Conservation (phyloP, 345 rosid species). For the Pelargonium nanum region DNA sequence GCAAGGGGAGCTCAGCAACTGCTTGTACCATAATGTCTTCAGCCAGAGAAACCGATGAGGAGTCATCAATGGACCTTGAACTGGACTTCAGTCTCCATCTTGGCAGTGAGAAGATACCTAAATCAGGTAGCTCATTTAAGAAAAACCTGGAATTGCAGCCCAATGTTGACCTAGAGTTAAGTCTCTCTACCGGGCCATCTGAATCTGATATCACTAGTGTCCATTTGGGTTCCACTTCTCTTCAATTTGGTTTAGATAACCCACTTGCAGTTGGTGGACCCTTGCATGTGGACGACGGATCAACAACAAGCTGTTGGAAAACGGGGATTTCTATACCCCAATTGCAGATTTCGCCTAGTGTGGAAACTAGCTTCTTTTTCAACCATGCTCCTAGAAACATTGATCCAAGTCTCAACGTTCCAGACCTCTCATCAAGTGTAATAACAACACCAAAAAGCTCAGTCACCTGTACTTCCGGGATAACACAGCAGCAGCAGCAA, state of each 20-base stretch:
- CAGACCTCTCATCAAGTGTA: conserved; percentile 54
- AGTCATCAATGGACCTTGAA: conserved; percentile 74
- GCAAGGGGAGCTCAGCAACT: conserved; percentile 79
- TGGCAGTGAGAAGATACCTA: conserved; percentile 42
- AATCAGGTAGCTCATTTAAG: conserved; percentile 22
- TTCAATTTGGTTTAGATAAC: conserved; percentile 34
- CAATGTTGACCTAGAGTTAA: conserved; percentile 59
- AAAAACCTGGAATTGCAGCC: conserved; percentile 28
- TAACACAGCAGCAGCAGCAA: conserved; percentile 46
- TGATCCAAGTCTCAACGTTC: conserved; percentile 25
- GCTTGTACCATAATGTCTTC: conserved; percentile 64
- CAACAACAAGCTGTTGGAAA: conserved; percentile 33
- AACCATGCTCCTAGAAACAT: conserved; percentile 30
- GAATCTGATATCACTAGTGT: conserved; percentile 65
- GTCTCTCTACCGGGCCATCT: conserved; percentile 58
- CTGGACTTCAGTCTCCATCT: conserved; percentile 79
- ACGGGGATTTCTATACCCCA: conserved; percentile 28
- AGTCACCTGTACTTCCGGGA: conserved; percentile 83
- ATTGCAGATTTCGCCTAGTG: conserved; percentile 22
- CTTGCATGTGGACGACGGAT: conserved; percentile 40
- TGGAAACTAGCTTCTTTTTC: conserved; percentile 35
- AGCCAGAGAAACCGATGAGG: conserved; percentile 75
- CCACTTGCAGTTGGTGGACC: conserved; percentile 17
- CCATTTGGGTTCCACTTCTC: conserved; percentile 24
- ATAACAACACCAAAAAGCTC: conserved; percentile 52